Evolutionary conservation across 768 basidiomycete genomes (phyloP), one percentile per base, ranked within the genome.

Genomic region (Mycena kentingensis): DNA sequence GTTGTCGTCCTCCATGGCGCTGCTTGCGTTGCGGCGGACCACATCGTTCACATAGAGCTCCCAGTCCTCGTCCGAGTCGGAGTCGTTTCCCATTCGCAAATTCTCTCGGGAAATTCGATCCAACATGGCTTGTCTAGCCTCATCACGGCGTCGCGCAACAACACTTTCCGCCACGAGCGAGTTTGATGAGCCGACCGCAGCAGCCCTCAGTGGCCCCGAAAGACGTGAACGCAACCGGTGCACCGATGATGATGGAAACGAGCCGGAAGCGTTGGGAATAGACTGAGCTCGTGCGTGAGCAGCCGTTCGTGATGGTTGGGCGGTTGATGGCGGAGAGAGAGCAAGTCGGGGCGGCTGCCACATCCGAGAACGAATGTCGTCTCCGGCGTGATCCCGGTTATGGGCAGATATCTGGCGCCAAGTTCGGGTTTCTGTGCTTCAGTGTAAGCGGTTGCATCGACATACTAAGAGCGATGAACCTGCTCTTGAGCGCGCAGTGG

Each of bases 151-250:
- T 39, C 71, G 67, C 46, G 78, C 79, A 11, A 70, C 70, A 2
- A 74, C 73, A 52, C 67, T 78, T 58, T 80, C 79, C 1, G 72
- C 69, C 34, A 76, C 70, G 37, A 75, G 71, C 0, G 73, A 74
- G 29, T 70, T 78, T 21, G 72, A 68, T 8, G 68, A 64, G 5
- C 69, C 67, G 16, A 68, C 55, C 27, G 70, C 66, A 15, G 70
- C 28, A 51, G 47, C 35, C 22, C 71, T 63, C 3, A 70, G 63
- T 25, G 44, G 38, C 6, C 49, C 55, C 19, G 49, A 34, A 26
- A 60, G 34, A 22, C 60, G 62, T n/a, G 19, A 37, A 26, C 60
- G 58, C 6, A 60, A 29, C 28, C 58, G 62, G 25, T 52, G 39
- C 16, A 50, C 15, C 19, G 44, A 29, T n/a, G 54, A 24, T 3